Evolutionary conservation across 805 yeast species (phyloP), one percentile per base, ranked within the genome.

Genomic region (Kodamaea kaohsiungensis): DNA sequence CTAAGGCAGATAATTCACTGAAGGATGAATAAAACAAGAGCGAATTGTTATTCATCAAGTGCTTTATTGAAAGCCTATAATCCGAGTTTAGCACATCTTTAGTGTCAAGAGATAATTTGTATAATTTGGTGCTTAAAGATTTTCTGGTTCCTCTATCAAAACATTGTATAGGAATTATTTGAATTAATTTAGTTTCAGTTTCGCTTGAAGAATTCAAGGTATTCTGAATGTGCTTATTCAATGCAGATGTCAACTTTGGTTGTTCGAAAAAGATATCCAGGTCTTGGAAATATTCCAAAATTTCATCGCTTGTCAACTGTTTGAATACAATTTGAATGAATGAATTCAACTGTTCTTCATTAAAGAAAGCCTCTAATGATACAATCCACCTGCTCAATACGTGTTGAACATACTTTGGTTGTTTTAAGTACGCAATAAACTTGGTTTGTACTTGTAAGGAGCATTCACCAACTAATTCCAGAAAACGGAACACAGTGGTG

Each of bases 371-470:
- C 59, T 81, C 72, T 42, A 78, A 52, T 0, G 86, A 55, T 0
- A 85, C 79, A 40, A 77, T 61, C 91, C 91, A 87, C 60, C 89
- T 80, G 8, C 61, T 48, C 50, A 85, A 75, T 1, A 67, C 49
- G 12, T 55, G 52, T 1, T 47, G 16, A 17, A 52, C 49, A 51
- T 8, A 55, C 15, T 37, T 45, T 42, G 5, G 35, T 10, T 3
- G 52, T 9, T 15, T 46, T 25, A 51, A 25, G 33, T 22, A 16
- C 13, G 8, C 10, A 18, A 52, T 17, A 27, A 52, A 52, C 2
- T 17, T 25, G 16, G 45, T n/a, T 39, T 46, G 50, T 2, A 51
- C 19, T 16, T 27, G 13, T 3, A 38, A 12, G 12, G 42, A n/a
- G 17, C 48, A 47, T 48, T 52, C 46, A 4, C 65, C 69, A 25